A percentile compares a stretch with the other conserved stretches of the same genome.
phyloP scores from a whole-genome alignment of 352 stramenopile genomes.

The Phytophthora citrophthora region DNA sequence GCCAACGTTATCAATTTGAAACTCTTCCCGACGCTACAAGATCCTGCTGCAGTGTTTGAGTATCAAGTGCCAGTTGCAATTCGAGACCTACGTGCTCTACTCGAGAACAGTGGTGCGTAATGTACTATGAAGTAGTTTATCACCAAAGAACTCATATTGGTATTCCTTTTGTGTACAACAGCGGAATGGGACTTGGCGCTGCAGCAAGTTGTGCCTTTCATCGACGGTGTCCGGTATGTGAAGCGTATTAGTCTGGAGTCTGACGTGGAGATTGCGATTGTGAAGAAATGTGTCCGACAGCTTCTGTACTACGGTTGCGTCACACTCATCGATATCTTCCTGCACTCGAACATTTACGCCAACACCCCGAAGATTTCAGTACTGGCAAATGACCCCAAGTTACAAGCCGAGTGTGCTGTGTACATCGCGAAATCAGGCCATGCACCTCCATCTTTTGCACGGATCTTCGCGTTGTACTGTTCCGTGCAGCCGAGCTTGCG shows the following conservation, averaged over 20 bases:
- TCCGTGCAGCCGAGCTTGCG: constrained; percentile 83
- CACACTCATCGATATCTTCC: constrained; percentile 91
- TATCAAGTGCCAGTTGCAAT: constrained; percentile 88
- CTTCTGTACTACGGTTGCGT: constrained; percentile 91
- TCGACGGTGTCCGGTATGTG: constrained; percentile 91
- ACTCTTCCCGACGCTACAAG: constrained; percentile 77
- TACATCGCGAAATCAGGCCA: constrained; percentile 83
- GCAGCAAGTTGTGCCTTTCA: constrained; percentile 91
- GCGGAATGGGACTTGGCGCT: constrained; percentile 89
- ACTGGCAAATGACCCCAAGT: constrained; percentile 62
- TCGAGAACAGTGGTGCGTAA: constrained; percentile 76
- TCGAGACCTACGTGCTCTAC: constrained; percentile 67
- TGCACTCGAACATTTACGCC: constrained; percentile 91
- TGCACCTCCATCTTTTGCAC: constrained; percentile 61
- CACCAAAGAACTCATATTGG: not conserved
- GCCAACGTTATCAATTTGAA: constrained; percentile 91
- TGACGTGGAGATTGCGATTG: constrained; percentile 87
- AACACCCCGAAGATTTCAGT: constrained; percentile 66
- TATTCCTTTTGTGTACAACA: constrained; percentile 24
- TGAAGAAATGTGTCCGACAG: constrained; percentile 89
- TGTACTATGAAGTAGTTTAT: not conserved
- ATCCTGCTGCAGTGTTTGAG: constrained; percentile 75
- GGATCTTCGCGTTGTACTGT: constrained; percentile 89
- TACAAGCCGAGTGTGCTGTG: constrained; percentile 77
- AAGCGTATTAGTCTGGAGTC: constrained; percentile 90